phyloP scores from a whole-genome alignment of 2,329 filamentous ascomycete species.

The Stagonosporopsis cucurbitacearum region DNA sequence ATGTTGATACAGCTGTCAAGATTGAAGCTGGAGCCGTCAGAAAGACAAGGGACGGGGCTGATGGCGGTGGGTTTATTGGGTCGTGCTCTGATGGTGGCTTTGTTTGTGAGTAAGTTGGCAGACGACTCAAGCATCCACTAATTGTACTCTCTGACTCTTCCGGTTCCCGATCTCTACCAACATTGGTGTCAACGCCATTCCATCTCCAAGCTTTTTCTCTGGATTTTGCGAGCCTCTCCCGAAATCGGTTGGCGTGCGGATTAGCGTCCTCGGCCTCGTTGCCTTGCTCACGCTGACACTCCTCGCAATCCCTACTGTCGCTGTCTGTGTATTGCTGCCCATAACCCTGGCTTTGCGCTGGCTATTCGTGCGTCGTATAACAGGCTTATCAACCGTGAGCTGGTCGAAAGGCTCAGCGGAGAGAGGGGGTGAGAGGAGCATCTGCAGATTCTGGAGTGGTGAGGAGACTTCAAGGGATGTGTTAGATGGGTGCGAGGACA shows the following conservation, averaged over 20 bases:
- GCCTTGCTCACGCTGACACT: slow-evolving; percentile 43
- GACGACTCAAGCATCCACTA: slow-evolving; percentile 40
- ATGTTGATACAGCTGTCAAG: neutral
- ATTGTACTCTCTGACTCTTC: slow-evolving; percentile 45
- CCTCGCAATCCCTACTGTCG: slow-evolving; percentile 43
- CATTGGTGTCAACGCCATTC: slow-evolving; percentile 41
- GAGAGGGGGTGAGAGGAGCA: slow-evolving; percentile 26
- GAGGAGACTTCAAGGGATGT: slow-evolving; percentile 32
- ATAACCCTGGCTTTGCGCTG: slow-evolving; percentile 12
- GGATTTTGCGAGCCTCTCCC: slow-evolving; percentile 13
- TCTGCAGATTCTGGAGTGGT: slow-evolving; percentile 28
- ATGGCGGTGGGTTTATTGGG: too few relatives aligned
- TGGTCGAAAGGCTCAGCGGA: slow-evolving; percentile 18
- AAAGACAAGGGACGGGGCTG: neutral
- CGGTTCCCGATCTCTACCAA: slow-evolving; percentile 47
- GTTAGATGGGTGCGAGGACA: slow-evolving; percentile 37
- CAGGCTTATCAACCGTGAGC: slow-evolving; percentile 15
- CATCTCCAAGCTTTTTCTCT: slow-evolving; percentile 36
- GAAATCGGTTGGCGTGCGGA: slow-evolving; percentile 20
- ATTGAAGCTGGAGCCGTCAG: neutral
- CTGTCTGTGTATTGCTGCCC: slow-evolving; percentile 18
- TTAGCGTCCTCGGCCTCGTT: slow-evolving; percentile 30
- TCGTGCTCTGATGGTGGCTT: too few relatives aligned
- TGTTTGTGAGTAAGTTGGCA: too few relatives aligned
- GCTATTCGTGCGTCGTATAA: slow-evolving; percentile 21